Conservation (phyloP, 495 filamentous ascomycete species). For the Evansstolkia leycettana region DNA sequence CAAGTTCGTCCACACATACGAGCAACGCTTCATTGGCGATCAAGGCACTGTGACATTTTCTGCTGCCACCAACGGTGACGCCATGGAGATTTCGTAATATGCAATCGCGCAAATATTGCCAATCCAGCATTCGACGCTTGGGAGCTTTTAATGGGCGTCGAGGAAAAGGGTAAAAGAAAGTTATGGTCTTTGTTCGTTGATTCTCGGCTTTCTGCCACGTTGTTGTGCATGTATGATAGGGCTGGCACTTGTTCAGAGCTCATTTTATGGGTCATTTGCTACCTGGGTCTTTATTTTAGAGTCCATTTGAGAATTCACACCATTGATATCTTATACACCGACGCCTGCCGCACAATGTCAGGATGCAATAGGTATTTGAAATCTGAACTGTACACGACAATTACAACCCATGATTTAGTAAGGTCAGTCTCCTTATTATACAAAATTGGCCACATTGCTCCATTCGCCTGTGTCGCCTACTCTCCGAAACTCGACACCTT, state of each 20-base stretch:
- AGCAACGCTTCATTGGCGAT: constrained; percentile 86
- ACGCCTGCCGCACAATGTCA: too few relatives aligned
- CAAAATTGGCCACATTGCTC: constrained; percentile 50
- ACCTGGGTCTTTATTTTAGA: constrained; percentile 17
- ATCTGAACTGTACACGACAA: constrained; percentile 1
- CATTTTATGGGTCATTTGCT: constrained; percentile 11
- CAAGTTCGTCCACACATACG: constrained; percentile 77
- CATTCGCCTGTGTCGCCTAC: constrained; percentile 47
- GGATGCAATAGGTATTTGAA: too few relatives aligned
- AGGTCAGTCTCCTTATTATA: constrained; percentile 21
- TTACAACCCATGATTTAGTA: neutral
- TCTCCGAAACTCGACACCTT: constrained; percentile 77
- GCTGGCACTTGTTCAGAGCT: constrained; percentile 26
- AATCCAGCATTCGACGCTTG: constrained; percentile 9
- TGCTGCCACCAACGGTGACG: constrained; percentile 57
- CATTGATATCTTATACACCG: constrained; percentile 5
- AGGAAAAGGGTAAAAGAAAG: constrained; percentile 4
- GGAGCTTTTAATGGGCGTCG: constrained; percentile 6
- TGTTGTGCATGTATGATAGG: constrained; percentile 38
- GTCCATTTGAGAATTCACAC: constrained; percentile 11
- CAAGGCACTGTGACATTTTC: constrained; percentile 65
- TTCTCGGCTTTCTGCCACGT: constrained; percentile 18
- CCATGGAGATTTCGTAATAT: constrained; percentile 69
- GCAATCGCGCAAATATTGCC: constrained; percentile 5
- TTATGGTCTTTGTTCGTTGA: constrained; percentile 5